Evolutionary conservation across 164 flowering plant species (phyloP), one percentile per base, ranked within the genome.

Genomic region (Nymphaea thermarum): DNA sequence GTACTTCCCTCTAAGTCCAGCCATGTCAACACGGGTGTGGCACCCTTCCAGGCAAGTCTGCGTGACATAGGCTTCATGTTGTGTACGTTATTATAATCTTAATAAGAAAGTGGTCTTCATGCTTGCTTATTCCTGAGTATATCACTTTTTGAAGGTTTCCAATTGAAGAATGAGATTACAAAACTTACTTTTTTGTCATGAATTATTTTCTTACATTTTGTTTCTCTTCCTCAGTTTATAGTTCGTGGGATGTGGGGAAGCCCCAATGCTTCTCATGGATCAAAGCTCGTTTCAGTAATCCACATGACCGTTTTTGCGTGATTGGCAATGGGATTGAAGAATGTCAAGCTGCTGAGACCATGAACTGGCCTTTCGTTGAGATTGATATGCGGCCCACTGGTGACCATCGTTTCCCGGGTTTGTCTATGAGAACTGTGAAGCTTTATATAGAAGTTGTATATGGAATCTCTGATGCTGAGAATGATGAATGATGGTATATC

Each of bases 321-420:
- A 89, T 94, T 67, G 98, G 98, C 7, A 95, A 94, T 75, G 97
- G 98, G 18, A 83, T 85, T 87, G 98, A 91, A 77, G 98, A 94
- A 80, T 88, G 97, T 72, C 87, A 82, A 75, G 97, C 96, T 59
- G 96, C 98, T 44, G 74, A 91, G 65, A 14, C 78, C 51, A 81
- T 91, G 92, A 79, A 66, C 68, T 94, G 98, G 98, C 98, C 98
- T 11, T 88, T 87, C 68, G 79, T 91, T 42, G 75, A 84, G 73
- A 85, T 94, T 18, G 91, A 87, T 74, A 69, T 73, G 44, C 79
- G 72, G 45, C 96, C 93, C 2, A 80, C 75, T 17, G 74, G 90
- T 67, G 66, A 75, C 67, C 87, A 89, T 77, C 77, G 86, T 73
- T 91, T 94, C 74, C 97, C 98, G 36, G 97, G 96, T 71, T 89